Evolutionary conservation across 306 rosid genomes (phyloP), one percentile per base, ranked within the genome.

Genomic region (Gleditsia sinensis): DNA sequence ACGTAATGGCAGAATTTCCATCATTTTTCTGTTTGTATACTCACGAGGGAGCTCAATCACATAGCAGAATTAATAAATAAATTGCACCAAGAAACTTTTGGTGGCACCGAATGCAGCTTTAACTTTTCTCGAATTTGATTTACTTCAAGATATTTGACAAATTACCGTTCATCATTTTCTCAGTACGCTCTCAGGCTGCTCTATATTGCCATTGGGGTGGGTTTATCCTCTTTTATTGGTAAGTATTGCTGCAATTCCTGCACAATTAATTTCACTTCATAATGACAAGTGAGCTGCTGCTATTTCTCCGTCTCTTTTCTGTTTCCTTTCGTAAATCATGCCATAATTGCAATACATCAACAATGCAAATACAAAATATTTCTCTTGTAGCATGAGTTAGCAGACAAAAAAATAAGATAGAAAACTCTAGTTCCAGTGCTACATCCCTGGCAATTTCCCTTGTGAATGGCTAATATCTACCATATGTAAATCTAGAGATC

Each of bases 171-270:
- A 40, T 68, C 30, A 27, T 72, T 74, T 37, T 36, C 71, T 27
- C 85, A 89, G 97, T 85, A 85, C 53, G 71, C 92, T 77, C 85
- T 88, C 61, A 80, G 59, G 78, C 89, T 88, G 78, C 34, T 86
- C 12, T 65, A 46, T 75, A 68, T 92, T 73, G 95, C 87, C 43
- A 46, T 82, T 64, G 90, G 82, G n/a, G 93, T 89, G 64, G 93
- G 88, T 54, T 12, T 84, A 32, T 88, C 84, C 58, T 83, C 96
- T 75, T 86, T 89, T 60, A 25, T 88, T 6, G 91, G 96, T 89
- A 84, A 56, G 78, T 65, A 16, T 37, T 69, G 42, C 45, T 34
- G 24, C 57, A 36, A 77, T 49, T 17, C 61, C 16, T 36, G 0
- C 17, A 20, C 57, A 57, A 64, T 10, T 58, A n/a, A 40, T 78